A percentile compares a stretch with the other conserved stretches of the same genome.
phyloP scores from a whole-genome alignment of 495 filamentous ascomycete genomes.

The Penicillium egyptiacum region DNA sequence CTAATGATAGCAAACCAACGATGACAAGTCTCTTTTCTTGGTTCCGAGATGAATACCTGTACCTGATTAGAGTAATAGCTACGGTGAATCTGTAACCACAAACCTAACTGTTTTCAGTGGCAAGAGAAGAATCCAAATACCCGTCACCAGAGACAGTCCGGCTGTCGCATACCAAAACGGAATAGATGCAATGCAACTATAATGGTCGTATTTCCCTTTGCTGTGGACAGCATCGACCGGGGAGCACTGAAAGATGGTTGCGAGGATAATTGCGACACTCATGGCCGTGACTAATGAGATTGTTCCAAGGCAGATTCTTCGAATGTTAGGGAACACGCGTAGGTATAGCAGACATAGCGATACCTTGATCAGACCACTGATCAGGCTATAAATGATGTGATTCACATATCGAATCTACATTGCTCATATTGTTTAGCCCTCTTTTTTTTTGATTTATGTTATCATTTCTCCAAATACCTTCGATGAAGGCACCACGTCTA shows the following conservation, averaged over 20 bases:
- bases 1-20: constrained; percentile 9
- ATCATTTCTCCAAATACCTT: neutral
- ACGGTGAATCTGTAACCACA: neutral
- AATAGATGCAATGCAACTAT: constrained; percentile 13
- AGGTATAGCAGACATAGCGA: constrained; percentile 20
- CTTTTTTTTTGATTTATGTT: neutral
- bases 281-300: constrained; percentile 17
- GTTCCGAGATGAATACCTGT: neutral
- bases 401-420: constrained; percentile 14
- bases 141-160: constrained; percentile 11
- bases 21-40: constrained; percentile 2
- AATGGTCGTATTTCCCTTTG: constrained; percentile 7
- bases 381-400: constrained; percentile 15
- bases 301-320: constrained; percentile 3
- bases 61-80: neutral
- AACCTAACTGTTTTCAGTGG: constrained; percentile 16
- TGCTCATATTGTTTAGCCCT: neutral
- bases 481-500: neutral
- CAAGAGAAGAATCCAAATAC: constrained; percentile 16
- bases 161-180: constrained; percentile 16
- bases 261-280: constrained; percentile 15
- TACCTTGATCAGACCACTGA: constrained; percentile 14
- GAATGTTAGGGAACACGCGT: constrained; percentile 17
- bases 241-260: constrained; percentile 16
- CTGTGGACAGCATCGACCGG: constrained; percentile 12